Evolutionary conservation across 2,329 filamentous ascomycete species (phyloP).

Genomic region (Rhynchosporium secalis): DNA sequence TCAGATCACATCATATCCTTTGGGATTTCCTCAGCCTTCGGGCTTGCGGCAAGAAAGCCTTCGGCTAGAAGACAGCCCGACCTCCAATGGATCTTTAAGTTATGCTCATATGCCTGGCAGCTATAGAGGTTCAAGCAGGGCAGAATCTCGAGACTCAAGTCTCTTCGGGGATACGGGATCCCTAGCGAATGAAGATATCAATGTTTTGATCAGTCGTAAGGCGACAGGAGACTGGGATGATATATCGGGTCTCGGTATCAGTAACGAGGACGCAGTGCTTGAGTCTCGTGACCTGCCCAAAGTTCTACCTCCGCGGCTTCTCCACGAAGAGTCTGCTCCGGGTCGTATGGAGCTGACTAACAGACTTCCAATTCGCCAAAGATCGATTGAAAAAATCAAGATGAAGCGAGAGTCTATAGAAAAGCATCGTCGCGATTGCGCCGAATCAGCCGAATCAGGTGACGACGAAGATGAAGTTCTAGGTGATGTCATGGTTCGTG

Average conservation of each 20-base stretch:
- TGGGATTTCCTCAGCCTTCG: constrained; percentile 61
- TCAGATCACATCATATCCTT: constrained; percentile 46
- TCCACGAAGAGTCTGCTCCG: constrained; percentile 65
- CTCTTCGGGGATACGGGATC: constrained; percentile 86
- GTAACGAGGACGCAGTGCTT: constrained; percentile 51
- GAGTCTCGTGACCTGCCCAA: constrained; percentile 43
- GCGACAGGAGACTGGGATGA: constrained; percentile 77
- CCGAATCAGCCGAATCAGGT: constrained; percentile 79
- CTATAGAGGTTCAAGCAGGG: constrained; percentile 76
- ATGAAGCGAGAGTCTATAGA: constrained; percentile 75
- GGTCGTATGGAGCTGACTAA: constrained; percentile 51
- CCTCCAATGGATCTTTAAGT: constrained; percentile 57
- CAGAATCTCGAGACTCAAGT: constrained; percentile 86
- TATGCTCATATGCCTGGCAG: constrained; percentile 75
- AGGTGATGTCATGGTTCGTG: constrained; percentile 51
- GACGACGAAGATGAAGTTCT: constrained; percentile 95
- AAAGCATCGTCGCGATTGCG: constrained; percentile 69
- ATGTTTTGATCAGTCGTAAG: constrained; percentile 73
- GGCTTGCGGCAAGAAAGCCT: constrained; percentile 64
- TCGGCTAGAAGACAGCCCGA: constrained; percentile 77
- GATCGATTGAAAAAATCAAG: constrained; percentile 71
- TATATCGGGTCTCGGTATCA: constrained; percentile 76
- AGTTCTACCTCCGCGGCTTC: constrained; percentile 52
- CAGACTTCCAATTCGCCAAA: constrained; percentile 51
- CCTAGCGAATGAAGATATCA: constrained; percentile 73